A percentile compares a stretch with the other conserved stretches of the same genome.
Evolutionary conservation across 2,329 filamentous ascomycete species (phyloP).

Genomic region (Clathrospora elynae): DNA sequence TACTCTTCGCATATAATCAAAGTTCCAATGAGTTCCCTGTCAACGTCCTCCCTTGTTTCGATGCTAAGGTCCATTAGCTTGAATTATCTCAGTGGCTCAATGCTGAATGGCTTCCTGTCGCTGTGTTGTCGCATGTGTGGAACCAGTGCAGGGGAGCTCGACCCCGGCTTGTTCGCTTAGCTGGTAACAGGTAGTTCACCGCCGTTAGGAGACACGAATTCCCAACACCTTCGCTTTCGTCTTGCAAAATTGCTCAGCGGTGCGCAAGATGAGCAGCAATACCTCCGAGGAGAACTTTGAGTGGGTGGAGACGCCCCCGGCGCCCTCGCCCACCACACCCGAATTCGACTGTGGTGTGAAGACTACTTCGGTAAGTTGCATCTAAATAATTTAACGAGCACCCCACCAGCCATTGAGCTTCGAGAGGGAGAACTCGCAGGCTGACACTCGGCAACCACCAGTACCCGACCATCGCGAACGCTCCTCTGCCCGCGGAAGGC

Average conservation of each 20-base stretch:
- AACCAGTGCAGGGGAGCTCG: constrained; percentile 15
- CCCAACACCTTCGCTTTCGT: constrained; percentile 30
- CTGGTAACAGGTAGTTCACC: no score
- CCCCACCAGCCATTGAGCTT: constrained; percentile 42
- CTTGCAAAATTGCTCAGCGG: constrained; percentile 41
- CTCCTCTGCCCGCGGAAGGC: constrained; percentile 87
- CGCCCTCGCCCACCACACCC: constrained; percentile 57
- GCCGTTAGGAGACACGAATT: constrained; percentile 36
- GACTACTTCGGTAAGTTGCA: constrained; percentile 61
- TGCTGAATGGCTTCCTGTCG: no score
- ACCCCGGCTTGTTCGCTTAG: constrained; percentile 31
- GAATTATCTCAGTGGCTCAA: no score
- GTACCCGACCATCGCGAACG: constrained; percentile 92
- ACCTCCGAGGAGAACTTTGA: constrained; percentile 63
- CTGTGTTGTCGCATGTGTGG: constrained; percentile 8
- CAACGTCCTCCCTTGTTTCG: no score
- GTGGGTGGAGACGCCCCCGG: constrained; percentile 68
- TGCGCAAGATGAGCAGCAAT: constrained; percentile 44
- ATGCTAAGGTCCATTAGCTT: no score
- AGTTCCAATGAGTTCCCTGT: no score
- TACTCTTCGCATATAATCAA: no score
- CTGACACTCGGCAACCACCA: constrained; percentile 49
- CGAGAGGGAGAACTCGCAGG: constrained; percentile 20
- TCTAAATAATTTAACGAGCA: constrained; percentile 16
- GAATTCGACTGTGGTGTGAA: constrained; percentile 64